These are phyloP conservation scores for Pholiota molesta DNA, from an alignment of 768 basidiomycete species.

Conservation along the genomic window DNA sequence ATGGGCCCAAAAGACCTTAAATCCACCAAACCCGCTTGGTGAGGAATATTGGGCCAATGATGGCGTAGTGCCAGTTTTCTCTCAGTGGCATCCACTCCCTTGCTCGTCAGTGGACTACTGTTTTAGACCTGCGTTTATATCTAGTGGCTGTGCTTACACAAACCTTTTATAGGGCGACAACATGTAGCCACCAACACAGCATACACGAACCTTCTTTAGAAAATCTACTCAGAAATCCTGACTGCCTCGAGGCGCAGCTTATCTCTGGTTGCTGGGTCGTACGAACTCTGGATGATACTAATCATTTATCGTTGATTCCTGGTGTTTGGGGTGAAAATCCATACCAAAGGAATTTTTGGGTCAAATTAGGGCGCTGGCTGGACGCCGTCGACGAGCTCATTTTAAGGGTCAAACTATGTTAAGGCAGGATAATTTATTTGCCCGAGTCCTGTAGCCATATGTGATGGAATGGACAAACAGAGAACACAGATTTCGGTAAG, in stretches of 20 bases:
- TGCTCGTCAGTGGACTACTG: constrained; percentile 36
- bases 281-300: constrained; percentile 30
- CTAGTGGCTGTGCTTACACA: neutral
- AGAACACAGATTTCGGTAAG: constrained; percentile 7
- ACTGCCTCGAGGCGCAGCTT: neutral
- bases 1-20: constrained; percentile 11
- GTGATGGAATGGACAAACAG: neutral
- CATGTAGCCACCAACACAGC: constrained; percentile 15
- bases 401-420: neutral
- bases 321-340: constrained; percentile 33
- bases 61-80: constrained; percentile 52
- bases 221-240: neutral
- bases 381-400: constrained; percentile 31
- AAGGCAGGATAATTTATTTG: neutral
- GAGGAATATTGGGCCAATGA: constrained; percentile 46
- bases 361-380: constrained; percentile 40
- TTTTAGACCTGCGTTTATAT: neutral
- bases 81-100: constrained; percentile 51
- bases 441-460: neutral
- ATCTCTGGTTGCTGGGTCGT: constrained; percentile 46
- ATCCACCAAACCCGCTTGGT: constrained; percentile 6
- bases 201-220: neutral
- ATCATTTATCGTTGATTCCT: constrained; percentile 45
- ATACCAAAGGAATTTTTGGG: constrained; percentile 44
- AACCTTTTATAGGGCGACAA: constrained; percentile 10